phyloP scores from a whole-genome alignment of 1,284 basidiomycete species.

The Pseudomicrostroma phylloplanum region DNA sequence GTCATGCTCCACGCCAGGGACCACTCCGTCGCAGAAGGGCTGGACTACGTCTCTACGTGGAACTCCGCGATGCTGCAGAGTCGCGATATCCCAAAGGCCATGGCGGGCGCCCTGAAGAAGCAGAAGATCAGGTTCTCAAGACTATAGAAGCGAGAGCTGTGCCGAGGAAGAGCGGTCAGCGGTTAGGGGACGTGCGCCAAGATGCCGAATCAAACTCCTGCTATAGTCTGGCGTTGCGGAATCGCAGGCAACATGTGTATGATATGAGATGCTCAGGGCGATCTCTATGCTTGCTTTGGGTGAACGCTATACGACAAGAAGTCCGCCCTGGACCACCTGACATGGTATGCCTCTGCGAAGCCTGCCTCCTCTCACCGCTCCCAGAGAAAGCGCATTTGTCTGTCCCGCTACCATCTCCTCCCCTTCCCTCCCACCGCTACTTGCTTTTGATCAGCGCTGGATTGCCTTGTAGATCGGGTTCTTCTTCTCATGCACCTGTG shows the following conservation, averaged over 20 bases:
- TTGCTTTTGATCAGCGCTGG: slow-evolving; percentile 10
- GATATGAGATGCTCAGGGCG: too few relatives aligned
- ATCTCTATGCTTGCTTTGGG: too few relatives aligned
- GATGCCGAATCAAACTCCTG: too few relatives aligned
- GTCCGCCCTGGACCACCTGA: too few relatives aligned
- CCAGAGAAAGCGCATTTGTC: too few relatives aligned
- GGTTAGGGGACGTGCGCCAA: too few relatives aligned
- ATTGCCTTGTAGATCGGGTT: slow-evolving; percentile 60
- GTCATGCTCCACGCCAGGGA: slow-evolving; percentile 68
- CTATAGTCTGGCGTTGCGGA: too few relatives aligned
- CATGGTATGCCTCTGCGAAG: too few relatives aligned
- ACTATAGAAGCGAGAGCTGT: slow-evolving; percentile 22
- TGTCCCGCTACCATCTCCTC: background rate
- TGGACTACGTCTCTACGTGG: slow-evolving; percentile 73
- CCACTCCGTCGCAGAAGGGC: slow-evolving; percentile 64
- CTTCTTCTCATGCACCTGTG: slow-evolving; percentile 82
- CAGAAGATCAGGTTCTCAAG: slow-evolving; percentile 47
- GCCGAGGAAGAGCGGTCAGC: too few relatives aligned
- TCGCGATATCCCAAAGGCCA: slow-evolving; percentile 56
- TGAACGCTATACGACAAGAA: background rate
- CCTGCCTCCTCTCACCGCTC: too few relatives aligned
- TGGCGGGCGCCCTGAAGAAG: slow-evolving; percentile 53
- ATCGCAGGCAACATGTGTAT: too few relatives aligned
- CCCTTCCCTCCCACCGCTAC: background rate
- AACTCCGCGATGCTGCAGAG: slow-evolving; percentile 68